These are phyloP conservation scores for Cytospora schulzeri DNA, from an alignment of 2,329 filamentous ascomycete species.

Conservation along the genomic window DNA sequence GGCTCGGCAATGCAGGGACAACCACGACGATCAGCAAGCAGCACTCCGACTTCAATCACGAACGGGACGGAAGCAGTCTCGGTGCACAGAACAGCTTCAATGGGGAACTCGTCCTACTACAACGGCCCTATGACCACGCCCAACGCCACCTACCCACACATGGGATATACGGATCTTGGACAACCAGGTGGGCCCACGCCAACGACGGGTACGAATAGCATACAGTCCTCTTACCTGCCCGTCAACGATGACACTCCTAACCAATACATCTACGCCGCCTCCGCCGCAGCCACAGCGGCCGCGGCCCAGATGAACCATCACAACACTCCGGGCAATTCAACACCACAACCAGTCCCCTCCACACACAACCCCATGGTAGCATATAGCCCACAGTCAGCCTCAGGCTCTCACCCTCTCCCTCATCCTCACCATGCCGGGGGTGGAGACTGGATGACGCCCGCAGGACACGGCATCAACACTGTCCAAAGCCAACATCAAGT, in stretches of 20 bases:
- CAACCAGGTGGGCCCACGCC: slow-evolving; percentile 4
- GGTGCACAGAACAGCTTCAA: slow-evolving; percentile 3
- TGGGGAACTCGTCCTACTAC: slow-evolving; percentile 19
- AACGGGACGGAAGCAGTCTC: slow-evolving; percentile 12
- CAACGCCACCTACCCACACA: slow-evolving; percentile 17
- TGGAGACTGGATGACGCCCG: slow-evolving; percentile 7
- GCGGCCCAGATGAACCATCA: slow-evolving; percentile 29
- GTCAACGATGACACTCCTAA: slow-evolving; percentile 12
- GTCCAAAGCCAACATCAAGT: slow-evolving; percentile 17
- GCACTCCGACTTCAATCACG: slow-evolving; percentile 13
- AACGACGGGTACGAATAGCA: slow-evolving; percentile 5
- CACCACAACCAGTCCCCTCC: slow-evolving; percentile 21
- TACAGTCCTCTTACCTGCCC: slow-evolving; percentile 21
- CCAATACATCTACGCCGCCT: slow-evolving; percentile 24
- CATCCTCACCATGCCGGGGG: slow-evolving; percentile 28
- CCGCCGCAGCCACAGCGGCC: slow-evolving; percentile 16
- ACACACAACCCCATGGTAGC: slow-evolving; percentile 41
- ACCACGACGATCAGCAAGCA: slow-evolving; percentile 4
- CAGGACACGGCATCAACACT: slow-evolving; percentile 23
- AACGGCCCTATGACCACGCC: slow-evolving; percentile 15
- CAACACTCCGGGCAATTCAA: slow-evolving; percentile 28
- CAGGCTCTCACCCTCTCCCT: slow-evolving; percentile 27
- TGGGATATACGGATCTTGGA: slow-evolving; percentile 21
- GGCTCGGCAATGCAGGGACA: slow-evolving; percentile 6
- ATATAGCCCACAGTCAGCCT: slow-evolving; percentile 42